Base-by-base conservation (phyloP, 495 filamentous ascomycete species). In the Massariosphaeria phaeospora region DNA sequence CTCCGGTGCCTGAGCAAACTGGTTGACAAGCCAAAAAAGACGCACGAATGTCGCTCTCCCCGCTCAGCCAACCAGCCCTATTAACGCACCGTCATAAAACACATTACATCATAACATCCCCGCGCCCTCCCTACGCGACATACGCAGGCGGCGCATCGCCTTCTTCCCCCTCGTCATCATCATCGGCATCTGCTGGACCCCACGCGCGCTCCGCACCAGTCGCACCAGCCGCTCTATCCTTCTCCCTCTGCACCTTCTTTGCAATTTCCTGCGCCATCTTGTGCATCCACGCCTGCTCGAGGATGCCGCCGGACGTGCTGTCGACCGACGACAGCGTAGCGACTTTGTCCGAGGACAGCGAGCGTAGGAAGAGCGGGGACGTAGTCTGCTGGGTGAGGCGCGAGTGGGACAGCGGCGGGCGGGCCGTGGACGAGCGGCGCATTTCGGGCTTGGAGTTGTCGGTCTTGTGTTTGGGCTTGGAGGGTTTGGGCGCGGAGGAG, bases 251-350 rank as follows among this genome's bases (percentile, higher is more conserved):
- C 57, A 91, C 84, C 24, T 86, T 84, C 59, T 85, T 78, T 34
- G 89, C 89, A 39, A 96, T 90, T 70, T 98, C 91, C 39, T 80
- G 80, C 5, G 91, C 91, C 70, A 98, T 86, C 72, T 90, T 89
- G 73, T 85, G 84, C 59, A 96, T 84, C 80, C 91, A 90, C 0
- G 86, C 85, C 66, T 90, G 85, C 58, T 95, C 86, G 26, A 95
- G 72, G 15, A 89, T 81, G 15, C 82, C 79, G 13, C 73, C 72
- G 10, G 60, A 52, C 12, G 17, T 24, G 5, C 23, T 41, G n/a
- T n/a, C 21, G 27, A 7, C 7, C 2, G 51, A 45, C 5, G 52
- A 43, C 13, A 49, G 23, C 8, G 49, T 23, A 24, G 43, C 47
- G 30, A 62, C 48, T 33, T 59, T 62, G 44, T 65, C 59, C 30